phyloP scores from a whole-genome alignment of 257 asterid genomes.

The Gardenia jasminoides region DNA sequence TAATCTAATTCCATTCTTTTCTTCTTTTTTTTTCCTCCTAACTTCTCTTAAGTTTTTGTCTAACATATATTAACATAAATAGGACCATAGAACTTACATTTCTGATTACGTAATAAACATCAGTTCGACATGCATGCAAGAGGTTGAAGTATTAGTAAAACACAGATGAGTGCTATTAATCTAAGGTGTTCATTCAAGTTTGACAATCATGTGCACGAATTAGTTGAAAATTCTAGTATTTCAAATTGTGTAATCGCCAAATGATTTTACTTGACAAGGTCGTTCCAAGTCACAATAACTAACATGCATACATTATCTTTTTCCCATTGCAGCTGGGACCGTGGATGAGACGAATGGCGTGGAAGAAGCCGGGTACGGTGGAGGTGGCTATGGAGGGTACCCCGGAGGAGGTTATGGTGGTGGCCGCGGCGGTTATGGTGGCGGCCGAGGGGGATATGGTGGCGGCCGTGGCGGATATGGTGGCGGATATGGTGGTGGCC shows the following conservation, averaged over 20 bases:
- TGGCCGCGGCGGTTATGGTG: neutral
- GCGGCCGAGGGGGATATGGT: slow-evolving; percentile 12
- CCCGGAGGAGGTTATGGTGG: neutral
- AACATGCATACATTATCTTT: neutral
- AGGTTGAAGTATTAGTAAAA: no score
- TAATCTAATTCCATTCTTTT: neutral
- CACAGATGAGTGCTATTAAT: no score
- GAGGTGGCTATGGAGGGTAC: neutral
- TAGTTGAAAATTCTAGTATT: no score
- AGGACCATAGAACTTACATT: no score
- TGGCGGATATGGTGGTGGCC: neutral
- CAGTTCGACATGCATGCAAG: no score
- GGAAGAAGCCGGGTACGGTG: neutral
- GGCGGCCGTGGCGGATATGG: neutral
- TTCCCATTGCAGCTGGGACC: neutral
- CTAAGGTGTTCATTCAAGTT: no score
- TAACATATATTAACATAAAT: neutral
- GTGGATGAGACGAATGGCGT: neutral
- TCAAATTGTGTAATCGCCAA: no score
- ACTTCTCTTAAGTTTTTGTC: neutral
- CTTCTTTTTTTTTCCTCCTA: no score
- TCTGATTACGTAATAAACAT: no score
- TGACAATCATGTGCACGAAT: no score
- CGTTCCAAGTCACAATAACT: neutral
- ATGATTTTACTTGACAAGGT: no score